Evolutionary conservation across 306 rosid genomes (phyloP).

Genomic region (Dicorynia guianensis): DNA sequence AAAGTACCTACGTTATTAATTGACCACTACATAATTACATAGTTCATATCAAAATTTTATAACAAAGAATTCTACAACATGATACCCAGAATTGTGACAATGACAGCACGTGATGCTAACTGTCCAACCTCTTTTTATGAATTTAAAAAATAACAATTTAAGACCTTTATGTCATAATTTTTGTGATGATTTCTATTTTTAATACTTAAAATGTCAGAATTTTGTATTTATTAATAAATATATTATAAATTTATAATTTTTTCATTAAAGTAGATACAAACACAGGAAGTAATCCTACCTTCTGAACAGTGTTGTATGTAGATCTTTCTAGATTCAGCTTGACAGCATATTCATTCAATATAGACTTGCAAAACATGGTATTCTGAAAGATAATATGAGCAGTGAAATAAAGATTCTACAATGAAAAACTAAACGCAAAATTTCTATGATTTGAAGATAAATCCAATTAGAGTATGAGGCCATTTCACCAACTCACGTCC

Average conservation of each 20-base stretch:
- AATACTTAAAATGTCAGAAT: no score
- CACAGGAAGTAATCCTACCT: slow-evolving; percentile 37
- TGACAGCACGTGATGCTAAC: slow-evolving; percentile 59
- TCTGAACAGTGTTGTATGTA: slow-evolving; percentile 45
- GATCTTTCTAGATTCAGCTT: slow-evolving; percentile 54
- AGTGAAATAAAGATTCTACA: not conserved
- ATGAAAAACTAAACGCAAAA: not conserved
- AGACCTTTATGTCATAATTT: no score
- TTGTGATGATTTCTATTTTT: no score
- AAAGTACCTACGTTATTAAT: slow-evolving; percentile 46
- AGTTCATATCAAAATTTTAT: not conserved
- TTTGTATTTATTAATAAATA: no score
- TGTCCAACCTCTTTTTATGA: slow-evolving; percentile 73
- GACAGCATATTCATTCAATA: slow-evolving; percentile 58
- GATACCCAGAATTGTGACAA: slow-evolving; percentile 62
- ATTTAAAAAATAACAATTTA: no score
- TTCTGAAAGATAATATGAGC: slow-evolving; percentile 41
- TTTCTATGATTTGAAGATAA: not conserved
- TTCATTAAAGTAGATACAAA: slow-evolving; percentile 58
- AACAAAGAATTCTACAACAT: slow-evolving; percentile 2
- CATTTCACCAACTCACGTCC: not conserved
- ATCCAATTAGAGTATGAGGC: not conserved
- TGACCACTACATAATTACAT: not conserved
- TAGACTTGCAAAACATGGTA: slow-evolving; percentile 52
- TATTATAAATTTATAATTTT: no score